phyloP scores from a whole-genome alignment of 306 rosid genomes.

The Glycine tomentella region DNA sequence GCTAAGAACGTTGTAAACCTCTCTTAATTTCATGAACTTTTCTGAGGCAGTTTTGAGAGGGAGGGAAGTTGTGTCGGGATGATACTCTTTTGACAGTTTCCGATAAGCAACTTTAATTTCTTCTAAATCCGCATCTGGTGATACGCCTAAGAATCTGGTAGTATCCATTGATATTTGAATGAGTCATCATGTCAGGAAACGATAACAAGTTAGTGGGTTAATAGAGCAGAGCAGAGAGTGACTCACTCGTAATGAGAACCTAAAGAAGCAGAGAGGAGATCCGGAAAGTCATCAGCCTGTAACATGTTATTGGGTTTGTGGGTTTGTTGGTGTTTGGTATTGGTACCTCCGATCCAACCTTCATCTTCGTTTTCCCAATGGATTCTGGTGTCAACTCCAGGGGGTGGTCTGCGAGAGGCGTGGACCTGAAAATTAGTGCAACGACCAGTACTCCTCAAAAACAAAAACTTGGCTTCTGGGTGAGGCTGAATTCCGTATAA shows the following conservation, averaged over 20 bases:
- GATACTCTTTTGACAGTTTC: constrained; percentile 87
- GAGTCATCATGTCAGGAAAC: too few species aligned
- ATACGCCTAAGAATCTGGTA: constrained; percentile 73
- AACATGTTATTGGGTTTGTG: constrained; percentile 38
- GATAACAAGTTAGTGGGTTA: too few species aligned
- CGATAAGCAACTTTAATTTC: constrained; percentile 83
- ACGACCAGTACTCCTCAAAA: not conserved
- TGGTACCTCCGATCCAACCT: constrained; percentile 77
- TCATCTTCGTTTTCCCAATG: constrained; percentile 88
- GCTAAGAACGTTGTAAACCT: constrained; percentile 73
- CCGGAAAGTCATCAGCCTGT: constrained; percentile 62
- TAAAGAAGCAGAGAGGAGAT: constrained; percentile 63
- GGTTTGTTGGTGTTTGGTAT: constrained; percentile 14
- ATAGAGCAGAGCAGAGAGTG: not conserved
- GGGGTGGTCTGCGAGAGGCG: constrained; percentile 52
- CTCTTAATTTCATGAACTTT: constrained; percentile 77
- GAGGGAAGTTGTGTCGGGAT: constrained; percentile 97
- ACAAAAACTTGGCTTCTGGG: constrained; percentile 9
- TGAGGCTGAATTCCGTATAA: not conserved
- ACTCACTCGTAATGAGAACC: constrained; percentile 92
- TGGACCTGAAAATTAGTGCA: constrained; percentile 20
- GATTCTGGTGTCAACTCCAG: constrained; percentile 86
- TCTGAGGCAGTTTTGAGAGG: constrained; percentile 84
- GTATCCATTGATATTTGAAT: too few species aligned
- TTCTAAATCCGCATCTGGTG: constrained; percentile 74